Evolutionary conservation across 2,329 filamentous ascomycete species (phyloP), one percentile per base, ranked within the genome.

Genomic region (Ophiosphaerella narmari): DNA sequence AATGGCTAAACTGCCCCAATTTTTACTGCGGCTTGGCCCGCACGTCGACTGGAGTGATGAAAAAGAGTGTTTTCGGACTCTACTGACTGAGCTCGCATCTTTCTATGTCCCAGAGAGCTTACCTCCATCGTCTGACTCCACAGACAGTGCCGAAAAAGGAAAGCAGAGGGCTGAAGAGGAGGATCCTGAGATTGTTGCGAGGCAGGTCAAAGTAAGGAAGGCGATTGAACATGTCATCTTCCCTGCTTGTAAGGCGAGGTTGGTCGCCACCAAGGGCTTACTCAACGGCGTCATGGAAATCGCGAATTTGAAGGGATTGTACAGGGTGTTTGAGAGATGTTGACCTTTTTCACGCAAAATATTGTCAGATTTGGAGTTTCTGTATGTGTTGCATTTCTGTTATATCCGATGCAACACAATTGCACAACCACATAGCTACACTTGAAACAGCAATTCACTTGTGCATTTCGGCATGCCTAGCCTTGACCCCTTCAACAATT

Each of bases 311-410:
- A 97, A 96, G 73, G 91, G 92, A 0, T 70, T 99, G 50, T 99
- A 99, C 73, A 80, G 90, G 39, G 92, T 97, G 2, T 99, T 99
- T 79, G 94, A 99, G 75, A 80, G 94, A 46, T 97, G 94, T 72
- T 97, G 39, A 45, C 21, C 3, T 8, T 18, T 6, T 9, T 36
- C 34, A 18, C 7, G 14, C n/a, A n/a, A 8, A 18, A 36, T n/a
- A 4, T 18, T 36, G 8, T 11, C 6, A 29, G 26, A 29, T 29
- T 29, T 29, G 11, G 11, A 29, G 26, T 29, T 2, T 29, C 26
- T 29, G 11, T 6, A 29, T 29, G 26, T 2, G 11, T 29, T 8
- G 7, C 26, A 11, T 29, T 21, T 5, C 18, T 21, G 18, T 21
- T 21, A 21, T 21, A 21, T 21, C 18, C 18, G 18, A 21, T 21